These are phyloP conservation scores for Podila epicladia DNA, from an alignment of 192 early-diverging fungal genomes.

Conservation along the genomic window DNA sequence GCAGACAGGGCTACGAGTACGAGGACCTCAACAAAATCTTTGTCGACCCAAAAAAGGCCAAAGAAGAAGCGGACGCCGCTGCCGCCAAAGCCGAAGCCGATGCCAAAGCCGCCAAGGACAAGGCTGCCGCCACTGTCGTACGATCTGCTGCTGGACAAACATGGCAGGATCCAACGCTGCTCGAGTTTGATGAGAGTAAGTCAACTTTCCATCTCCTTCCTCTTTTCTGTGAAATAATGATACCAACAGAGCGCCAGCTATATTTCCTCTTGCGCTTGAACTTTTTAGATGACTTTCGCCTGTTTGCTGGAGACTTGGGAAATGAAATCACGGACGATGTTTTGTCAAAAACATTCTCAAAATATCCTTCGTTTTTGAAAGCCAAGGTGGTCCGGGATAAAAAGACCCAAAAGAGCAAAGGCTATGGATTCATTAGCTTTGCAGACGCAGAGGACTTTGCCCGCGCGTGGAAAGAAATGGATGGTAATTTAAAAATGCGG, in stretches of 20 bases:
- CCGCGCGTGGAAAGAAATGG: conserved; percentile 93
- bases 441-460: conserved; percentile 92
- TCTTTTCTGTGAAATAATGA: not conserved
- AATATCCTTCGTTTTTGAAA: conserved; percentile 85
- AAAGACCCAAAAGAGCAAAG: conserved; percentile 83
- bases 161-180: conserved; percentile 91
- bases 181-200: conserved; percentile 86
- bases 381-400: conserved; percentile 90
- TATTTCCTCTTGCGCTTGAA: not conserved
- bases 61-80: conserved; percentile 39
- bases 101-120: conserved; percentile 52
- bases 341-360: conserved; percentile 81
- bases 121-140: conserved; percentile 70
- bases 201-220: not conserved
- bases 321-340: conserved; percentile 92
- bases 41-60: conserved; percentile 41
- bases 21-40: conserved; percentile 48
- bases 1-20: conserved; percentile 9
- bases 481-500: conserved; percentile 65
- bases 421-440: conserved; percentile 96
- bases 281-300: conserved; percentile 82
- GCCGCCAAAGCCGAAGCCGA: conserved; percentile 34
- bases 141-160: conserved; percentile 90
- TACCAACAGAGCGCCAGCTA: not conserved
- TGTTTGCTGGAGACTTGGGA: conserved; percentile 95